These are phyloP conservation scores for Protomyces pachydermus DNA, from an alignment of 1,139 yeast genomes.

Conservation along the genomic window DNA sequence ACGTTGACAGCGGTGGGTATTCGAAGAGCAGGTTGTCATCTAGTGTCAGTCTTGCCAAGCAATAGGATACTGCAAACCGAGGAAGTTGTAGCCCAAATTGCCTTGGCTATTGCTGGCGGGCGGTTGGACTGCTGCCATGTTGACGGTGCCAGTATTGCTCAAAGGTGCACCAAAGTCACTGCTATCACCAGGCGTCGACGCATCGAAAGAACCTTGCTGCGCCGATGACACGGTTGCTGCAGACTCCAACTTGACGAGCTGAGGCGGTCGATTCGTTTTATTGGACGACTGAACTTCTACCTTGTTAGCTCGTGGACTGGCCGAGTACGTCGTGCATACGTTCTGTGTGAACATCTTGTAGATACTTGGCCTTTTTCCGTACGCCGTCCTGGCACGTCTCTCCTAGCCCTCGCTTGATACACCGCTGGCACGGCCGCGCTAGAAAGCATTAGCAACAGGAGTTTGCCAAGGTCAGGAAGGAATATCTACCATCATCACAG, in stretches of 20 bases:
- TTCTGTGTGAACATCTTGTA: slow-evolving; percentile 40
- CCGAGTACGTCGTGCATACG: slow-evolving; percentile 4
- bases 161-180: not conserved
- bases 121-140: not conserved
- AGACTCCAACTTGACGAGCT: not conserved
- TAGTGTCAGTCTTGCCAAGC: not conserved
- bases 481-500: slow-evolving; percentile 54
- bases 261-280: not conserved
- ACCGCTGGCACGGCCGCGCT: slow-evolving; percentile 72
- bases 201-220: not conserved
- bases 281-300: not conserved
- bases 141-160: not conserved
- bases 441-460: not conserved
- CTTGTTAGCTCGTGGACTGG: not conserved
- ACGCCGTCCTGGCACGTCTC: slow-evolving; percentile 86
- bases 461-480: not conserved
- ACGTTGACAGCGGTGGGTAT: slow-evolving; percentile 25
- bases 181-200: not conserved
- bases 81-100: not conserved
- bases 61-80: not conserved
- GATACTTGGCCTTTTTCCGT: slow-evolving; percentile 74
- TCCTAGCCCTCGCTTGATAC: slow-evolving; percentile 63
- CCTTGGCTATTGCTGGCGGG: not conserved
- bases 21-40: slow-evolving; percentile 20
- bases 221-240: not conserved